Base-by-base conservation (phyloP, 2,329 filamentous ascomycete genomes). In the Colletotrichum salicis region DNA sequence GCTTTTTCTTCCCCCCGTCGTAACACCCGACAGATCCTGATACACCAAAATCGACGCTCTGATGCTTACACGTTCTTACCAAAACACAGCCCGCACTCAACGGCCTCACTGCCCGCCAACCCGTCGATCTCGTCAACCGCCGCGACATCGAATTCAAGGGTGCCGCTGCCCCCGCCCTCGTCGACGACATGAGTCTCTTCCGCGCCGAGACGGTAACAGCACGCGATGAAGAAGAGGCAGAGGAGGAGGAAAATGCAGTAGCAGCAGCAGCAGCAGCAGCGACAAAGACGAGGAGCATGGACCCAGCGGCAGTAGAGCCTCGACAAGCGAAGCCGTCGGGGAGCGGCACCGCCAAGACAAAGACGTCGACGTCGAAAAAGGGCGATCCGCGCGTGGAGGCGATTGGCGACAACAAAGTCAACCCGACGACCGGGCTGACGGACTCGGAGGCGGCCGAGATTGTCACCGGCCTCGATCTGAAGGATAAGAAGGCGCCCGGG, bases 401-500 rank as follows among this genome's bases (percentile, higher is more conserved):
- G 7, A 71, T 71, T 45, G 69, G 65, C 1, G 69, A 71, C 54
- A 71, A 71, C 1, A 71, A 69, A 22, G 59, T 69, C 33, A 51
- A 71, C 24, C 69, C 69, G 19, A 60, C 41, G 33, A 71, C 69
- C 22, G 69, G 65, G 8, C 19, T 71, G 65, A 71, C 69, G 27
- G 69, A 71, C 22, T 64, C 65, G 45, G 65, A 71, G 24, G 69
- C 69, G 45, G 69, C 69, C 15, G 69, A 71, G 24, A 71, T 71
- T 19, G 69, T 71, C 10, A 56, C 65, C 22, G 60, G 54, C 5
- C 60, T 71, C 54, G 65, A 71, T 10, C 27, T 71, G 15, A 71
- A 56, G 11, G 65, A 71, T 29, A 71, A 71, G 58, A 69, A 71
- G 22, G 69, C 69, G 2, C 54, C 69, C 1, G 69, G 69, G 7